Percentiles rank a stretch among this genome's conserved stretches.
Evolutionary conservation across 805 yeast genomes (phyloP).

Genomic region (Ogataea parapolymorpha): DNA sequence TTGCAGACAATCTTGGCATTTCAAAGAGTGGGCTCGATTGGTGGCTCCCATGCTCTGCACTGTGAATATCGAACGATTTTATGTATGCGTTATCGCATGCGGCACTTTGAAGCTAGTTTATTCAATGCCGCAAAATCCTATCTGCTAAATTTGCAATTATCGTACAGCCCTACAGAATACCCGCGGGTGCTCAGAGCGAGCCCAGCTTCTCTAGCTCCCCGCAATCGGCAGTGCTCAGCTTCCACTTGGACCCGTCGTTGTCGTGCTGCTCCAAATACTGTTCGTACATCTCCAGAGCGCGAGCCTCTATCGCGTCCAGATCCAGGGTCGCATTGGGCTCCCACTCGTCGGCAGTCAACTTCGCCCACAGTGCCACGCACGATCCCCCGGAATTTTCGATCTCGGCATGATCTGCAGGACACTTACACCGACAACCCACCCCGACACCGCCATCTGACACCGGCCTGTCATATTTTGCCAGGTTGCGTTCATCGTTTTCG

Average conservation of each 20-base stretch:
- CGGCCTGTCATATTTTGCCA: conserved; percentile 32
- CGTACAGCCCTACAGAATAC: not conserved
- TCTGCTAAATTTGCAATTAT: not conserved
- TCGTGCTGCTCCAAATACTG: conserved; percentile 19
- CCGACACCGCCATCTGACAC: conserved; percentile 29
- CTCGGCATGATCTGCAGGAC: conserved; percentile 55
- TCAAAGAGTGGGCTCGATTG: too few species aligned
- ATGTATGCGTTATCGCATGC: too few species aligned
- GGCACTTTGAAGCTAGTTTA: too few species aligned
- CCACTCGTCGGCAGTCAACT: conserved; percentile 28
- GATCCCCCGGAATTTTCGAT: conserved; percentile 53
- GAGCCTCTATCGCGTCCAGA: conserved; percentile 29
- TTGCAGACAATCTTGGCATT: too few species aligned
- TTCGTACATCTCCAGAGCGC: conserved; percentile 23
- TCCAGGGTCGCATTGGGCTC: conserved; percentile 12
- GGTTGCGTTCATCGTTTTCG: conserved; percentile 35
- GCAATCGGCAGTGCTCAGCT: conserved; percentile 20
- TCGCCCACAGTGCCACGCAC: conserved; percentile 52
- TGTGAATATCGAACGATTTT: too few species aligned
- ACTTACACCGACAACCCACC: conserved; percentile 83
- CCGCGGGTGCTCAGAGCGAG: not conserved
- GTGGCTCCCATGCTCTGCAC: too few species aligned
- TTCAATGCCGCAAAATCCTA: too few species aligned
- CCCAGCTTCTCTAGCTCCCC: conserved; percentile 10
- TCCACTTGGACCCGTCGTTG: conserved; percentile 27